Conservation (phyloP, 768 basidiomycete species). For the Pleurotus djamor region DNA sequence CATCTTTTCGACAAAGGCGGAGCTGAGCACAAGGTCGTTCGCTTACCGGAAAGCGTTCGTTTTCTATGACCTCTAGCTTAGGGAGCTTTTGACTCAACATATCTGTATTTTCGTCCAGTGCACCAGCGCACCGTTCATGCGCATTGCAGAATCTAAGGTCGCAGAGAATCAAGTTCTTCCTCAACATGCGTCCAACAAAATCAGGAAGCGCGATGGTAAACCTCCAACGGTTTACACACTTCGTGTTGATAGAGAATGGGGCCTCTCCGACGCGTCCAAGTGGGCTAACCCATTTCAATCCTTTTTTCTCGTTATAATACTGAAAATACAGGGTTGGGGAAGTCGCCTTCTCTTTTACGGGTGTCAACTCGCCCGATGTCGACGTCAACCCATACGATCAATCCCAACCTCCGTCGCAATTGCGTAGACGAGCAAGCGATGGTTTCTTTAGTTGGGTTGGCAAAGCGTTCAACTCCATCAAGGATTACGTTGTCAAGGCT, state of each 20-base stretch:
- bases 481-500: not conserved
- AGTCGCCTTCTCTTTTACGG: slow-evolving; percentile 6
- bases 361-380: slow-evolving; percentile 13
- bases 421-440: not conserved
- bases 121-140: not conserved
- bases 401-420: not conserved
- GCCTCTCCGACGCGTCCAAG: not conserved
- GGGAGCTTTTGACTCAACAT: not conserved
- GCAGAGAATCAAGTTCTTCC: not conserved
- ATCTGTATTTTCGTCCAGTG: not conserved
- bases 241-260: not conserved
- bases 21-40: not conserved
- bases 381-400: not conserved
- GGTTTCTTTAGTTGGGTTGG: not conserved
- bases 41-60: slow-evolving; percentile 1
- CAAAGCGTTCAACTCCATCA: not conserved
- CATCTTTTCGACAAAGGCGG: slow-evolving; percentile 2
- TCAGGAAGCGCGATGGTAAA: not conserved
- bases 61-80: not conserved
- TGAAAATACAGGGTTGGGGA: not conserved
- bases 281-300: too few relatives aligned
- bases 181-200: not conserved
- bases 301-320: too few relatives aligned
- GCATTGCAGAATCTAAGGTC: not conserved
- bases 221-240: not conserved